phyloP scores from a whole-genome alignment of 176 grass and related monocot genomes.

The Zoysia japonica region DNA sequence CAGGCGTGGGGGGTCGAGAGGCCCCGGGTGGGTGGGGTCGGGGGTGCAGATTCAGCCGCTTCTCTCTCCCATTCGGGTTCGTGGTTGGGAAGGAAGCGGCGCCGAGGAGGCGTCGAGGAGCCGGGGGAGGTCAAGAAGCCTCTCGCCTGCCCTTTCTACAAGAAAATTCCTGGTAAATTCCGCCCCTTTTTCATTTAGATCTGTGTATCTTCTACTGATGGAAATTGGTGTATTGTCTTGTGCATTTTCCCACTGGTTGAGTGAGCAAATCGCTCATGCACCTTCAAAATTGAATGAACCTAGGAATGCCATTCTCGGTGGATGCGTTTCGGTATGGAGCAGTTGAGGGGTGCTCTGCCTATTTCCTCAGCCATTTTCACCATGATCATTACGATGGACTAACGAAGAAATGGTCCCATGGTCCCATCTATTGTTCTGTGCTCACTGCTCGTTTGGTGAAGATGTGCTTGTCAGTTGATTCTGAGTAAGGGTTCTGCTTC shows the following conservation, averaged over 20 bases:
- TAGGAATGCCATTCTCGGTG: constrained; percentile 71
- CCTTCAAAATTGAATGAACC: constrained; percentile 4
- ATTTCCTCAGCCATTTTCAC: constrained; percentile 81
- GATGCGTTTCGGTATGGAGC: constrained; percentile 72
- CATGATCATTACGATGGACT: constrained; percentile 73
- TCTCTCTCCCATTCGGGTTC: not conserved
- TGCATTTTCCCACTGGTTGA: not conserved
- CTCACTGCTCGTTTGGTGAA: constrained; percentile 69
- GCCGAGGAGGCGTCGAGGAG: constrained; percentile 9
- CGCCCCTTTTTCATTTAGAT: not conserved
- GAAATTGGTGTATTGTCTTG: not conserved
- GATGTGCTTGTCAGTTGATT: constrained; percentile 61
- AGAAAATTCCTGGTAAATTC: constrained; percentile 56
- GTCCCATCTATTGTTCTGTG: constrained; percentile 71
- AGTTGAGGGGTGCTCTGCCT: constrained; percentile 58
- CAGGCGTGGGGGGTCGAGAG: constrained; percentile 73
- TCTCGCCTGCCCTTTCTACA: constrained; percentile 57
- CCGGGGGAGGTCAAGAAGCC: not conserved
- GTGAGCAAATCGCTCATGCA: not conserved
- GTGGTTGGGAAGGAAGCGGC: constrained; percentile 25
- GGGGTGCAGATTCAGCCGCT: not conserved
- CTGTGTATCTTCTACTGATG: not conserved
- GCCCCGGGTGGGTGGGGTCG: not conserved
- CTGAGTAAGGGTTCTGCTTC: constrained; percentile 33
- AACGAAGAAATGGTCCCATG: constrained; percentile 73